A percentile compares a stretch with the other conserved stretches of the same genome.
phyloP scores from a whole-genome alignment of 176 grass and related monocot genomes.

The Microstegium vimineum region DNA sequence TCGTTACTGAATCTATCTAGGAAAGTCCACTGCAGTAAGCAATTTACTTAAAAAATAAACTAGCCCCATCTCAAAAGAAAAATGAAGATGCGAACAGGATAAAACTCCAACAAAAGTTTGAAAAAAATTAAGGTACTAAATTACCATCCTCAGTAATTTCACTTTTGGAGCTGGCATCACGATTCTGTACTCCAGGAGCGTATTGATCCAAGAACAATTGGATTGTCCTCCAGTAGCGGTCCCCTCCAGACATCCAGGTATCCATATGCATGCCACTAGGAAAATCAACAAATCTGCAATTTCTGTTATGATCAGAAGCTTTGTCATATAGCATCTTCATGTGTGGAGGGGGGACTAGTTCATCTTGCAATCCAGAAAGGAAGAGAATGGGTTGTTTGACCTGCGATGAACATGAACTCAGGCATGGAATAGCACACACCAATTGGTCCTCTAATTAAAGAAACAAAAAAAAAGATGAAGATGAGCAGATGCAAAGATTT shows the following conservation, averaged over 20 bases:
- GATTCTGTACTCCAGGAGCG: constrained; percentile 42
- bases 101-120: background rate
- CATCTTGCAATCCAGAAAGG: constrained; percentile 94
- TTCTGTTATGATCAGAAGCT: constrained; percentile 54
- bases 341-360: constrained; percentile 86
- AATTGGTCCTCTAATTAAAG: constrained; percentile 6
- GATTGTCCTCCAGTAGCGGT: constrained; percentile 92
- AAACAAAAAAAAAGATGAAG: constrained; percentile 1
- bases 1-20: background rate
- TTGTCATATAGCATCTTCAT: constrained; percentile 76
- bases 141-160: constrained; percentile 57
- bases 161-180: constrained; percentile 37
- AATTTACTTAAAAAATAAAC: background rate
- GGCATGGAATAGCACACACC: background rate
- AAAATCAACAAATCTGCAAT: constrained; percentile 92
- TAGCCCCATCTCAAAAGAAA: background rate
- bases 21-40: constrained; percentile 13
- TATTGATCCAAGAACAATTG: constrained; percentile 77
- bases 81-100: constrained; percentile 1
- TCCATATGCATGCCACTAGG: constrained; percentile 98
- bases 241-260: constrained; percentile 84
- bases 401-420: constrained; percentile 37
- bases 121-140: constrained; percentile 11
- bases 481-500: background rate
- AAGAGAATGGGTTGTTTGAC: constrained; percentile 91